Evolutionary conservation across 2,329 filamentous ascomycete species (phyloP), one percentile per base, ranked within the genome.

Genomic region (Drechmeria coniospora): DNA sequence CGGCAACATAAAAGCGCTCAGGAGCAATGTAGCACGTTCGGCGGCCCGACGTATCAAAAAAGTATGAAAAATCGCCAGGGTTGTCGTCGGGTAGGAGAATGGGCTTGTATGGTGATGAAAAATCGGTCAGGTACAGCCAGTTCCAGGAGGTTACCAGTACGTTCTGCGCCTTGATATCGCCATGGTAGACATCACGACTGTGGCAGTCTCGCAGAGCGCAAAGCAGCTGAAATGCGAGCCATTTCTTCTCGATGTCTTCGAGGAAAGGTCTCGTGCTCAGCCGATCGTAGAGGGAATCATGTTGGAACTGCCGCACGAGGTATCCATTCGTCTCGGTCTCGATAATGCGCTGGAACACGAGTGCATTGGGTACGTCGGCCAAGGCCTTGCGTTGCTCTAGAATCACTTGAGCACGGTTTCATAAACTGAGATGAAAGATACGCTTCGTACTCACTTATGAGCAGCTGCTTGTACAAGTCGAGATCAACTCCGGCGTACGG

Each of bases 81-180:
- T 98, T 95, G 45, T 98, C 86, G 50, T 94, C 87, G 3, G 90
- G 90, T 3, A 98, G 63, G 51, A 83, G 82, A 5, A 86, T 81
- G 8, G 86, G 90, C 47, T 98, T 98, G 59, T 92, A 95, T 0
- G 81, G 78, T 0, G 87, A 84, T 4, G 87, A 93, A 50, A 95
- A 98, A 51, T 98, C 90, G n/a, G 86, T 78, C 21, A 98, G 66
- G 49, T 95, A 98, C 2, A 98, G 66, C 90, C 92, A 98, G 57
- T 95, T 94, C 90, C 90, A 98, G 6, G 90, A 95, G 0, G 90
- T 98, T 27, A 98, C 87, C 26, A 98, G 62, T 20, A 92, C 74
- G 44, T 98, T 98, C 53, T 98, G 87, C 2, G 87, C 90, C 61
- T 98, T 98, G 60, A 98, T 95, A 47, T 98, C 92, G 32, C 90